Percentiles rank a stretch among this genome's conserved stretches.
Conservation (phyloP, 257 asterid species). For the Plantago elongata region DNA sequence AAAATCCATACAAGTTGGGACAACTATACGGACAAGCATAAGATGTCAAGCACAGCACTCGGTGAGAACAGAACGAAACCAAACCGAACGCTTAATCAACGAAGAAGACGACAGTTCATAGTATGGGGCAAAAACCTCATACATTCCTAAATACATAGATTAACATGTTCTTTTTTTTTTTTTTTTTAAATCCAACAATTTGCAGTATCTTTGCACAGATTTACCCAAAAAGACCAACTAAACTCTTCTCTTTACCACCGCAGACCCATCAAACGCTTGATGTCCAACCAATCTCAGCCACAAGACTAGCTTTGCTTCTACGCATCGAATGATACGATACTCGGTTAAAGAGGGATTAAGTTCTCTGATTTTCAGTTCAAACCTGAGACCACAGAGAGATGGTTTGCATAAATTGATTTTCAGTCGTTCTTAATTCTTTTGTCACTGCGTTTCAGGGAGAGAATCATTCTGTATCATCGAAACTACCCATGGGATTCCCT, state of each 20-base stretch:
- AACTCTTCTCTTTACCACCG: slow-evolving; percentile 5
- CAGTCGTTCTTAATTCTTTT: background rate
- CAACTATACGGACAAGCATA: slow-evolving; percentile 1
- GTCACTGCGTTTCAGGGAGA: slow-evolving; percentile 8
- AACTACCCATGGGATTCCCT: slow-evolving; percentile 42
- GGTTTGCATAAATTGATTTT: background rate
- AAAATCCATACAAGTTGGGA: slow-evolving; percentile 1
- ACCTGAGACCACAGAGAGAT: slow-evolving; percentile 2
- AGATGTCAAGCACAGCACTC: background rate
- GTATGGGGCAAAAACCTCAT: slow-evolving; percentile 17
- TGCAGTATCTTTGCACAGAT: slow-evolving; percentile 19
- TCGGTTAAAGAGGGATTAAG: background rate
- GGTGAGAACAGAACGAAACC: background rate
- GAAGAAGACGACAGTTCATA: background rate
- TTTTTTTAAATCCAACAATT: slow-evolving; percentile 5
- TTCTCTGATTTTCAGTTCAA: slow-evolving; percentile 4
- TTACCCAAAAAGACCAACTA: slow-evolving; percentile 16
- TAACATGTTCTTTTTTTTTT: slow-evolving; percentile 2
- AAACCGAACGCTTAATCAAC: slow-evolving; percentile 1
- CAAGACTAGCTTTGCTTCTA: slow-evolving; percentile 1
- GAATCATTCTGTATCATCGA: slow-evolving; percentile 49
- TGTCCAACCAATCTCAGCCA: slow-evolving; percentile 1
- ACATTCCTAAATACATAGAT: slow-evolving; percentile 21
- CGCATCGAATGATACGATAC: background rate
- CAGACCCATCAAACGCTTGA: background rate